Evolutionary conservation across 1,284 basidiomycete species (phyloP), one percentile per base, ranked within the genome.

Genomic region (Pyrrhoderma noxium): DNA sequence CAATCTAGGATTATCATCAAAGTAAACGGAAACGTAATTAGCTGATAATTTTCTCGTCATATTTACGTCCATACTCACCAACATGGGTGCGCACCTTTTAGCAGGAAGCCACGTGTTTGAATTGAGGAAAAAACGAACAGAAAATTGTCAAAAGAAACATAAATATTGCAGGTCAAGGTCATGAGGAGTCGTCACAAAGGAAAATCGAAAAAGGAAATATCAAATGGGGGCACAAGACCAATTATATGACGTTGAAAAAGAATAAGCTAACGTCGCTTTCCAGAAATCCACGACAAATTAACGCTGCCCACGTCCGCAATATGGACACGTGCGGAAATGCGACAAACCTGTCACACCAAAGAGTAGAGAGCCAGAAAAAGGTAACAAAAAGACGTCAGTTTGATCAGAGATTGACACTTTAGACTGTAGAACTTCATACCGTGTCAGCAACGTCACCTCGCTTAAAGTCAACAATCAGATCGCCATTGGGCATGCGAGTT

Each of bases 281-380:
- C 80, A n/a, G 76, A 70, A 54, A 70, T 76, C 82, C 83, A 88
- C 25, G 85, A 87, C 52, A 88, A 66, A 58, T 79, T 74, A 38
- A 88, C 85, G 62, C 84, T 86, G 57, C 85, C 85, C 11, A 82
- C 85, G 45, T 82, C 82, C 39, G 73, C 65, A 54, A 88, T 88
- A 58, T 74, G 71, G 0, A 88, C 85, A 60, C 76, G 75, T 50
- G 85, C 85, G 58, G 83, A 79, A 49, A 88, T 65, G 37, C 85
- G 83, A 62, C 85, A 88, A 2, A 87, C 83, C 83, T 86, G 55
- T 16, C 18, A 40, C 7, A 44, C 14, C n/a, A 40, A 16, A 14
- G 4, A n/a, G 5, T 14, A n/a, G n/a, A 7, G n/a, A 5, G 21
- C 8, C 7, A 11, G 27, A 27, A 40, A 16, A 40, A 5, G 21